Evolutionary conservation across 1,284 basidiomycete genomes (phyloP), one percentile per base, ranked within the genome.

Genomic region (Apiotrichum brassicae): DNA sequence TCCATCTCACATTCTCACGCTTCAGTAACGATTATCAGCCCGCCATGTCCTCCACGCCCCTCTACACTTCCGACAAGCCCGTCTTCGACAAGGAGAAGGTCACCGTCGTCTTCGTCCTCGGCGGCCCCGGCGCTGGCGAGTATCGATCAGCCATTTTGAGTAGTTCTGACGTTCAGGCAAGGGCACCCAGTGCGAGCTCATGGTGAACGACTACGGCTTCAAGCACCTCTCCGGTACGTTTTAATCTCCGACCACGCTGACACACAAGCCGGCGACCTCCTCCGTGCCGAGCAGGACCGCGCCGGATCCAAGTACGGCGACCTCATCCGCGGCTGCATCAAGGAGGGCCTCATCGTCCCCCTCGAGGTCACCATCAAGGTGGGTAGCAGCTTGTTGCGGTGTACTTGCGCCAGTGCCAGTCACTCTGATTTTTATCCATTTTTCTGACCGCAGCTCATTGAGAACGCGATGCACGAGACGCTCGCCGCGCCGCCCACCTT

Each of bases 341-440:
- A 80, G 54, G 93, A 94, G 72, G 95, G 95, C 50, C 84, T 79
- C 57, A 95, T 99, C 64, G 95, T 98, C 6, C 95, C 95, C 5
- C 90, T 89, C 83, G 87, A 97, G 68, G 87, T 99, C 52, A 98
- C 95, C 28, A 83, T 98, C 69, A 92, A 92, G 67, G 73, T 70
- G 47, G 6, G 43, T 44, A n/a, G 30, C 28, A 36, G 34, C 23
- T 30, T 30, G 28, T n/a, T n/a, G n/a, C n/a, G n/a, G n/a, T n/a
- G n/a, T n/a, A n/a, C n/a, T n/a, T n/a, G n/a, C n/a, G n/a, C n/a
- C n/a, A n/a, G n/a, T n/a, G n/a, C n/a, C n/a, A n/a, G n/a, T n/a
- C n/a, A n/a, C n/a, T n/a, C n/a, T n/a, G n/a, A n/a, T n/a, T n/a
- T n/a, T n/a, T n/a, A n/a, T n/a, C n/a, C n/a, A n/a, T n/a, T n/a